Base-by-base conservation (phyloP, 1,139 yeast genomes). In the Hansenula anomala region DNA sequence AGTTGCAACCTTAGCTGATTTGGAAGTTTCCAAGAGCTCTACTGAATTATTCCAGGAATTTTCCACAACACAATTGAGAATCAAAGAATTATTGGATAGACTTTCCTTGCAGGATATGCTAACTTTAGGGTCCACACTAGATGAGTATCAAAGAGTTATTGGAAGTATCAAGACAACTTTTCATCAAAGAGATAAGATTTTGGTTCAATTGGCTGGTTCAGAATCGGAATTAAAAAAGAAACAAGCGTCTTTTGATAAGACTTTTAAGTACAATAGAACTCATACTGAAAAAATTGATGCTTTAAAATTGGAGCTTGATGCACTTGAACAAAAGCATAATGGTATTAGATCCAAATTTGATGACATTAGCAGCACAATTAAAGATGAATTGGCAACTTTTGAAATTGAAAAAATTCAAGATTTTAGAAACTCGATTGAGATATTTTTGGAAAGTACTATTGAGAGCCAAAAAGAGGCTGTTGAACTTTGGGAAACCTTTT, bases 401-500 rank as follows among this genome's bases (percentile, higher is more conserved):
- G 96, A 88, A 56, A 67, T 69, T 34, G 94, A 82, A 41, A 86
- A 83, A 54, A 75, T 89, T 36, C 80, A 76, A 36, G 98, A 92
- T 55, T 89, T 94, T 61, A 75, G 96, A 55, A 86, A 87, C 55
- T 77, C 90, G 46, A 88, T 92, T 42, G 99, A 92, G 62, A 81
- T 90, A 18, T 90, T 80, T 53, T 73, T 95, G 55, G 98, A 94
- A 60, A 79, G 94, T 43, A 79, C 95, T 19, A 86, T 90, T 37
- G 98, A 92, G 62, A 75, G 92, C 15, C 98, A 92, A 60, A 94
- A 92, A 64, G 97, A 89, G 59, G 80, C 92, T 26, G 92, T 92
- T 50, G 98, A 92, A 61, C 63, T 87, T 25, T 92, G 97, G 95
- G 97, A 92, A 63, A 85, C 96, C 0, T 92, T 85, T 52, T 82